phyloP scores from a whole-genome alignment of 2,329 filamentous ascomycete species.

The Aspergillus hortae region DNA sequence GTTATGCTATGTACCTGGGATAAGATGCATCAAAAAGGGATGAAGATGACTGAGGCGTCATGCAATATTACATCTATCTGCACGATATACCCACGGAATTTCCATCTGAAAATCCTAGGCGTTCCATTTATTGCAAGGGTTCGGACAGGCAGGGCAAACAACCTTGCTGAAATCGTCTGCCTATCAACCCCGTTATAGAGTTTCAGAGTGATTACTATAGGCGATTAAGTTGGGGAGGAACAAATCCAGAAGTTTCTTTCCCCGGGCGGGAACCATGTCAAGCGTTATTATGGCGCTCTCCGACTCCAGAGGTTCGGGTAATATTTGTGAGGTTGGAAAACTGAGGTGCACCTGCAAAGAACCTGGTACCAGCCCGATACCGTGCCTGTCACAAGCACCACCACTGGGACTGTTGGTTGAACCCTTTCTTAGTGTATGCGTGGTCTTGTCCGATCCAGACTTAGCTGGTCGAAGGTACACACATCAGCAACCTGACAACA shows the following conservation, averaged over 20 bases:
- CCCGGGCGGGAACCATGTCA: slow-evolving; percentile 2
- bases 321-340: neutral
- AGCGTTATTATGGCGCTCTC: slow-evolving; percentile 1
- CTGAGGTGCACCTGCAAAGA: neutral
- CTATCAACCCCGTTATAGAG: too few relatives aligned
- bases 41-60: too few relatives aligned
- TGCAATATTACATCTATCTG: too few relatives aligned
- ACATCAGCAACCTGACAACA: neutral
- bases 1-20: too few relatives aligned
- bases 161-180: too few relatives aligned
- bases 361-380: neutral
- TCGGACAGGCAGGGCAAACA: too few relatives aligned
- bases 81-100: neutral
- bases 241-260: slow-evolving; percentile 2
- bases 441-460: neutral
- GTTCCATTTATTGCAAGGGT: too few relatives aligned
- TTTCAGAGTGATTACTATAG: neutral
- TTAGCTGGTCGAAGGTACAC: neutral
- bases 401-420: neutral
- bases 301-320: slow-evolving; percentile 5
- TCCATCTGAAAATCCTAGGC: neutral
- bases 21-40: too few relatives aligned
- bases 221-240: neutral
- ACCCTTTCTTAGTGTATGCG: neutral
- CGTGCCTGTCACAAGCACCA: neutral